Conservation (phyloP, 1,284 basidiomycete species). For the Pyrrhoderma noxium region DNA sequence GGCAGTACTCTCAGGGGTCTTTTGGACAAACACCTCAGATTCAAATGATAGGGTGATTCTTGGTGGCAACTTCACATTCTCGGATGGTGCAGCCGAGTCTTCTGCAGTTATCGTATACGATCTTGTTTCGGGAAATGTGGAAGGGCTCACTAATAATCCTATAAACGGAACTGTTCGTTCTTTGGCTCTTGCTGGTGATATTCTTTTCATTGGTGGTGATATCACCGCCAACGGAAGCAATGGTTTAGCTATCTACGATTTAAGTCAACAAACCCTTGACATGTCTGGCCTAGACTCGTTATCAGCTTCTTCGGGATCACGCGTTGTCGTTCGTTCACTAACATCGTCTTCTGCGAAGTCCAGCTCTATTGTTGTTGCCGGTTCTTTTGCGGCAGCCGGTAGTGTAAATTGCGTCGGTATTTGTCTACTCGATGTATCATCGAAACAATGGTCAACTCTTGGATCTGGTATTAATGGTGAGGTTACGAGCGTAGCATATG, state of each 20-base stretch:
- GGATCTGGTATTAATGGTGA: slow-evolving; percentile 83
- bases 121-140: slow-evolving; percentile 39
- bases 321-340: slow-evolving; percentile 71
- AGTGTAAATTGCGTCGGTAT: slow-evolving; percentile 70
- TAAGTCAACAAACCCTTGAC: slow-evolving; percentile 55
- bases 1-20: slow-evolving; percentile 79
- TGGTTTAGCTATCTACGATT: slow-evolving; percentile 74
- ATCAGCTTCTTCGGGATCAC: slow-evolving; percentile 43
- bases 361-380: slow-evolving; percentile 73
- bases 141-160: slow-evolving; percentile 52
- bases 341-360: slow-evolving; percentile 54
- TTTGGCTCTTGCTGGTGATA: slow-evolving; percentile 57
- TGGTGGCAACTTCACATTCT: slow-evolving; percentile 85
- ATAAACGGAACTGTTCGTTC: slow-evolving; percentile 68
- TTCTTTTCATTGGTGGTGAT: slow-evolving; percentile 76
- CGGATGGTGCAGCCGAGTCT: slow-evolving; percentile 35
- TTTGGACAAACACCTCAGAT: slow-evolving; percentile 80
- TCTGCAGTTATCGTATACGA: slow-evolving; percentile 75
- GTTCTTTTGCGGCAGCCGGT: slow-evolving; percentile 79
- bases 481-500: slow-evolving; percentile 72
- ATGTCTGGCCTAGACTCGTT: slow-evolving; percentile 50
- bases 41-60: slow-evolving; percentile 66
- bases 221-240: slow-evolving; percentile 52
- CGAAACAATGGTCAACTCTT: slow-evolving; percentile 73
- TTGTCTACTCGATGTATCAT: slow-evolving; percentile 66